phyloP scores from a whole-genome alignment of 2,329 filamentous ascomycete species.

The Ceratocystis cubensis region DNA sequence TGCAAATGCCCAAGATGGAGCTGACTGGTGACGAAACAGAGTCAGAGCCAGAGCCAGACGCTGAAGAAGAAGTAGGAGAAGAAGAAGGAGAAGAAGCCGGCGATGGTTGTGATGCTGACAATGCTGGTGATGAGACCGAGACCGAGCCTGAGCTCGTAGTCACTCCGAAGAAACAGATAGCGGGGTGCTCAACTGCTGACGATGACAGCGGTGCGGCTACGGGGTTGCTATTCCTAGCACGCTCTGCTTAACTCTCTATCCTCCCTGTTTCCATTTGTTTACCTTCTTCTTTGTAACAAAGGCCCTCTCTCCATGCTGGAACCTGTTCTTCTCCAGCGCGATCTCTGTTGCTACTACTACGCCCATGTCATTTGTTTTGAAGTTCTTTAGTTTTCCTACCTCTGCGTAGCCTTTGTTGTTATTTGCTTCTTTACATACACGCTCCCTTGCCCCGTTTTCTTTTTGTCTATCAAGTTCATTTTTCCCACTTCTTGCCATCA shows the following conservation, averaged over 20 bases:
- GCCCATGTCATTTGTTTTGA: background rate
- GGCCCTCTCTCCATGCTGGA: background rate
- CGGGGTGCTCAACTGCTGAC: conserved; percentile 26
- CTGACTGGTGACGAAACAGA: conserved; percentile 18
- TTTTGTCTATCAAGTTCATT: background rate
- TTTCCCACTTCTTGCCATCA: background rate
- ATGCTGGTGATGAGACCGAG: background rate
- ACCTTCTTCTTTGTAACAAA: background rate
- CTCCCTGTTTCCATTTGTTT: background rate
- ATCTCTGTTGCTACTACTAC: background rate
- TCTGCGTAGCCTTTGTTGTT: no score
- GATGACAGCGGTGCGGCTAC: conserved; percentile 29
- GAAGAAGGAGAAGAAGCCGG: background rate
- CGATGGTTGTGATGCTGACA: background rate
- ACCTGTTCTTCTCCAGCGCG: background rate
- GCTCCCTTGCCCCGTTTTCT: background rate
- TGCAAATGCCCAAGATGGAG: background rate
- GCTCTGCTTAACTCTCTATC: background rate
- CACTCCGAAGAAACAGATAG: conserved; percentile 12
- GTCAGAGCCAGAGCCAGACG: conserved; percentile 25
- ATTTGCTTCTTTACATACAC: background rate
- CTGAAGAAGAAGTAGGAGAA: background rate
- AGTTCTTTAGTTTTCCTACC: background rate
- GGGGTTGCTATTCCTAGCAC: conserved; percentile 28
- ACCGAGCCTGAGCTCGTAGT: background rate